Conservation (phyloP, 192 early-diverging fungal genomes). For the Lobosporangium transversale region DNA sequence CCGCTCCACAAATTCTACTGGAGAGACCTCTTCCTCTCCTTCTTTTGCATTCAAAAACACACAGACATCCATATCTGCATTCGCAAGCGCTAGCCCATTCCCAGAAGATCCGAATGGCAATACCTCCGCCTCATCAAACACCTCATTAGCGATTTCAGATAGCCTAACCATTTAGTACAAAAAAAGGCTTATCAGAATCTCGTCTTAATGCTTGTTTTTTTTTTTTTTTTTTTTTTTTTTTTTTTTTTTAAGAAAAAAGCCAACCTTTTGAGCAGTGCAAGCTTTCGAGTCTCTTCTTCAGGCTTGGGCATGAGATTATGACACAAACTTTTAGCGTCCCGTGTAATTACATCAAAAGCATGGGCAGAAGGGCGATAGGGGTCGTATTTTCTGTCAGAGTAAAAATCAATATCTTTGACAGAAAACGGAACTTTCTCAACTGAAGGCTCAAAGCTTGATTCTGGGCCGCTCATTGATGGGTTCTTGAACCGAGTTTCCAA, state of each 20-base stretch:
- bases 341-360: conserved; percentile 25
- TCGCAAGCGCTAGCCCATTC: conserved; percentile 41
- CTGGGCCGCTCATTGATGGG: background rate
- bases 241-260: too few species aligned
- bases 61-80: conserved; percentile 50
- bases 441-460: background rate
- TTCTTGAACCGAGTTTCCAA: conserved; percentile 14
- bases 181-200: background rate
- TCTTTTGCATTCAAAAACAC: conserved; percentile 34
- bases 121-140: conserved; percentile 44
- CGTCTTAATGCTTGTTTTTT: too few species aligned
- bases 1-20: conserved; percentile 52
- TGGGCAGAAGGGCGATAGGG: conserved; percentile 37
- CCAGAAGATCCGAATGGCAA: conserved; percentile 45
- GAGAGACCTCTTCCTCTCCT: conserved; percentile 27
- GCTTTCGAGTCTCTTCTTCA: conserved; percentile 41
- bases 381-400: conserved; percentile 44
- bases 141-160: conserved; percentile 33
- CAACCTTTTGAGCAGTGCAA: conserved; percentile 22
- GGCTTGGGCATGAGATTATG: conserved; percentile 34
- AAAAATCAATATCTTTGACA: conserved; percentile 49
- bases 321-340: conserved; percentile 28
- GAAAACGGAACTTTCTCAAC: conserved; percentile 21
- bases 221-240: too few species aligned
- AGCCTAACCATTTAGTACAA: conserved; percentile 1